A percentile compares a stretch with the other conserved stretches of the same genome.
Conservation (phyloP, 2,329 filamentous ascomycete genomes). For the Taxawa tesnikishii region DNA sequence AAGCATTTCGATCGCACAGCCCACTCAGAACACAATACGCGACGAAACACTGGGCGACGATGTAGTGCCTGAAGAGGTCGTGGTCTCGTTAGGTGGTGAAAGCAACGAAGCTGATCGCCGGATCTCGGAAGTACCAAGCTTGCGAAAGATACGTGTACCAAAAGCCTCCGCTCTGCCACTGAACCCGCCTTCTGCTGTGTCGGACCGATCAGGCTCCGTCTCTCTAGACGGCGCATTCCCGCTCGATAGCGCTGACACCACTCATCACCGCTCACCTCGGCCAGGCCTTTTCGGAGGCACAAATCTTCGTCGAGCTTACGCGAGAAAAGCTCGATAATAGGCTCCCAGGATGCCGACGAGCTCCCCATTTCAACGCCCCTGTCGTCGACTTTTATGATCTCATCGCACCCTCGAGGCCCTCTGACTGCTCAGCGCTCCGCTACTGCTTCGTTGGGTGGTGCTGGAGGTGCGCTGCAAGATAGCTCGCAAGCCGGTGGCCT, state of each 20-base stretch:
- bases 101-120: slow-evolving; percentile 2
- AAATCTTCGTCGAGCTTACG: slow-evolving; percentile 52
- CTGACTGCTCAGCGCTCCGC: slow-evolving; percentile 17
- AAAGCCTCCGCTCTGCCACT: slow-evolving; percentile 2
- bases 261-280: slow-evolving; percentile 7
- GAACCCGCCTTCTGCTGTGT: slow-evolving; percentile 8
- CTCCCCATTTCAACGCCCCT: slow-evolving; percentile 7
- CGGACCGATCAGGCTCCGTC: slow-evolving; percentile 8
- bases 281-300: slow-evolving; percentile 29
- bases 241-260: slow-evolving; percentile 4
- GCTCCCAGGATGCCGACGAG: slow-evolving; percentile 1
- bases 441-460: slow-evolving; percentile 1
- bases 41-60: too few relatives aligned
- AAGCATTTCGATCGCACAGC: neutral
- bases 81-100: too few relatives aligned
- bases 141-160: slow-evolving; percentile 1
- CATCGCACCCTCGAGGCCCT: slow-evolving; percentile 12
- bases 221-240: slow-evolving; percentile 6
- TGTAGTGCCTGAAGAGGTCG: too few relatives aligned
- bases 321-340: slow-evolving; percentile 47
- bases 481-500: slow-evolving; percentile 48
- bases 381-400: slow-evolving; percentile 5
- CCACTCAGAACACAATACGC: too few relatives aligned
- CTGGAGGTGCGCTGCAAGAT: slow-evolving; percentile 31
- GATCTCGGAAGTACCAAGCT: slow-evolving; percentile 7